Evolutionary conservation across 768 basidiomycete genomes (phyloP).

Genomic region (Pleurotus pulmonarius): DNA sequence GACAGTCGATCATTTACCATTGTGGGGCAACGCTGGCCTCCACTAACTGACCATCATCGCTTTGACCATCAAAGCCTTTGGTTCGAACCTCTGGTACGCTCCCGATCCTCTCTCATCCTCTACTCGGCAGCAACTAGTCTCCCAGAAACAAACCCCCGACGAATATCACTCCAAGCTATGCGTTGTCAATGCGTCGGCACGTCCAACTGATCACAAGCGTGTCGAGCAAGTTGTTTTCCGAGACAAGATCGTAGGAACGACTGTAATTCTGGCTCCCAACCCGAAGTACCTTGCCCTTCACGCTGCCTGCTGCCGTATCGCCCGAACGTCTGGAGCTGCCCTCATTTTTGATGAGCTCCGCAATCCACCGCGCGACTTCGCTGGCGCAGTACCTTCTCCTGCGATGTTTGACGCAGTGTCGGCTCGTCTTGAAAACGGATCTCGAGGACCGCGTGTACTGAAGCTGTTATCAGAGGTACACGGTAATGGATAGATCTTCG

Average conservation of each 20-base stretch:
- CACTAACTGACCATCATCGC: conserved; percentile 9
- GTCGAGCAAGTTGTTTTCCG: neutral
- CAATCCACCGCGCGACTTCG: neutral
- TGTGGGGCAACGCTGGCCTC: no score
- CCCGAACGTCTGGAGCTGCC: conserved; percentile 9
- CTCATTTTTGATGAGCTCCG: neutral
- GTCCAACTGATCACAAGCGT: neutral
- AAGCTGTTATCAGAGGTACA: no score
- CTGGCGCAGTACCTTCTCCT: neutral
- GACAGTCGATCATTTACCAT: no score
- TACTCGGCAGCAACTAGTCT: no score
- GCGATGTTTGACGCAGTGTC: neutral
- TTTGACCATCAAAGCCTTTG: conserved; percentile 28
- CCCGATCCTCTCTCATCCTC: no score
- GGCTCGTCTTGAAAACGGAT: neutral
- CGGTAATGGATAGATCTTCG: no score
- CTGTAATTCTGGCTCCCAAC: neutral
- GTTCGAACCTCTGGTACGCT: conserved; percentile 17
- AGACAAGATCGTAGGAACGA: neutral
- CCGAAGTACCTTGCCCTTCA: conserved; percentile 6
- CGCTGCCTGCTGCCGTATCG: conserved; percentile 9
- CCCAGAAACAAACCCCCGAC: neutral
- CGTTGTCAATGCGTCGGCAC: neutral
- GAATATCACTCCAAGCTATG: neutral
- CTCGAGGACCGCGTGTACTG: neutral